Evolutionary conservation across 106 monocot species (phyloP).

Genomic region (Narthecium ossifragum): DNA sequence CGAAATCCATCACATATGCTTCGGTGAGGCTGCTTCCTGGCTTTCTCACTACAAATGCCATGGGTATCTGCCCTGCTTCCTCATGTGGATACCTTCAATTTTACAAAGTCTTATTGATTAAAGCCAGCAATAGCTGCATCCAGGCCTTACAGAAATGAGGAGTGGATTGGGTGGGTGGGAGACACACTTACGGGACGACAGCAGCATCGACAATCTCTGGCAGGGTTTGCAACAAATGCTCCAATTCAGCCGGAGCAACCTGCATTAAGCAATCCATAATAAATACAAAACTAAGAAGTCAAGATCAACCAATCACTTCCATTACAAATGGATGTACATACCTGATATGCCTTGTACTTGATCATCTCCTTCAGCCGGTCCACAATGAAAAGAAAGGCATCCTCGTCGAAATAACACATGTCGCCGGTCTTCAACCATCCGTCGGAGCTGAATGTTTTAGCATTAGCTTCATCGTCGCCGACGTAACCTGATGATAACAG

Average conservation of each 20-base stretch:
- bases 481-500: slow-evolving; percentile 24
- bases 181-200: slow-evolving; percentile 54
- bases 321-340: background rate
- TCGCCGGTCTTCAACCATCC: slow-evolving; percentile 48
- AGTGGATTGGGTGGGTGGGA: too few species aligned
- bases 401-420: slow-evolving; percentile 15
- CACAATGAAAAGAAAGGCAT: slow-evolving; percentile 34
- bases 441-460: slow-evolving; percentile 19
- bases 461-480: slow-evolving; percentile 31
- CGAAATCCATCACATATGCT: slow-evolving; percentile 37
- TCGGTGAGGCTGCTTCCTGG: slow-evolving; percentile 41
- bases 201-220: slow-evolving; percentile 53
- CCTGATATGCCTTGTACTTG: slow-evolving; percentile 57
- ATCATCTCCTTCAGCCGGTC: slow-evolving; percentile 46
- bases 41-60: slow-evolving; percentile 50
- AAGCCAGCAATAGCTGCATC: too few species aligned
- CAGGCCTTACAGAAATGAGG: too few species aligned
- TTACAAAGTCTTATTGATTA: background rate
- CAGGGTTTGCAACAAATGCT: slow-evolving; percentile 32
- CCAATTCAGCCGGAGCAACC: slow-evolving; percentile 72
- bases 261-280: slow-evolving; percentile 12
- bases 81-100: slow-evolving; percentile 47
- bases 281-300: background rate
- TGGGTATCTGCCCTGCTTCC: slow-evolving; percentile 55
- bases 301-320: background rate